Evolutionary conservation across 129 eudicot species (phyloP).

Genomic region (Glebionis coronaria): DNA sequence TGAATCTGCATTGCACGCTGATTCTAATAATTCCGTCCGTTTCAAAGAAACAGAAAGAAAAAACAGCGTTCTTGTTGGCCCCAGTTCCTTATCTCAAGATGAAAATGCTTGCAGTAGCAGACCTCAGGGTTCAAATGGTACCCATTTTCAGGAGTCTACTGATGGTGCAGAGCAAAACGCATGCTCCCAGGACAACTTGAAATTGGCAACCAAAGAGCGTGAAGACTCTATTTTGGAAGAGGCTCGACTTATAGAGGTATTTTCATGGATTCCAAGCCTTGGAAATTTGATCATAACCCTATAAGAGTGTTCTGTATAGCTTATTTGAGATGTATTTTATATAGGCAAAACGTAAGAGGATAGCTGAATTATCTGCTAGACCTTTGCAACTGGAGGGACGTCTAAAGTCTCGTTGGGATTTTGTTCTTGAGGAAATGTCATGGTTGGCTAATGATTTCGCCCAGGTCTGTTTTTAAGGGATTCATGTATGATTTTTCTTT

Average conservation of each 20-base stretch:
- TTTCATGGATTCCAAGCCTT: constrained; percentile 5
- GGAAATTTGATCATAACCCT: constrained; percentile 9
- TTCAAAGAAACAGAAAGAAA: constrained; percentile 36
- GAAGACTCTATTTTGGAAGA: constrained; percentile 86
- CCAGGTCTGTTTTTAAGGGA: constrained; percentile 58
- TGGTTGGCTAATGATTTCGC: constrained; percentile 99
- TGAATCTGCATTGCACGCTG: constrained; percentile 34
- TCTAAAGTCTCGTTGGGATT: constrained; percentile 81
- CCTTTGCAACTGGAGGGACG: constrained; percentile 37
- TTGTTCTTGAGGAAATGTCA: constrained; percentile 93
- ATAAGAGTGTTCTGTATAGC: constrained; percentile 12
- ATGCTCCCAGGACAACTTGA: constrained; percentile 35
- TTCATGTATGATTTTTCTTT: constrained; percentile 4
- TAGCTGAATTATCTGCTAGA: constrained; percentile 66
- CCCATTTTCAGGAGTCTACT: constrained; percentile 35
- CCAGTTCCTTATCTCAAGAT: constrained; percentile 25
- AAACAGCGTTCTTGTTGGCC: constrained; percentile 17
- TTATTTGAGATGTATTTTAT: constrained; percentile 29
- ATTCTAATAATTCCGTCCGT: constrained; percentile 22
- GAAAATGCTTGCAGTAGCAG: constrained; percentile 29
- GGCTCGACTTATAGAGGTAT: constrained; percentile 76
- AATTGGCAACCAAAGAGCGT: constrained; percentile 50
- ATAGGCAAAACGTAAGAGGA: constrained; percentile 90
- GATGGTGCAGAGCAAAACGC: constrained; percentile 38
- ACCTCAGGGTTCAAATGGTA: constrained; percentile 29